Base-by-base conservation (phyloP, 2,329 filamentous ascomycete species). In the Trichoderma pleuroti region DNA sequence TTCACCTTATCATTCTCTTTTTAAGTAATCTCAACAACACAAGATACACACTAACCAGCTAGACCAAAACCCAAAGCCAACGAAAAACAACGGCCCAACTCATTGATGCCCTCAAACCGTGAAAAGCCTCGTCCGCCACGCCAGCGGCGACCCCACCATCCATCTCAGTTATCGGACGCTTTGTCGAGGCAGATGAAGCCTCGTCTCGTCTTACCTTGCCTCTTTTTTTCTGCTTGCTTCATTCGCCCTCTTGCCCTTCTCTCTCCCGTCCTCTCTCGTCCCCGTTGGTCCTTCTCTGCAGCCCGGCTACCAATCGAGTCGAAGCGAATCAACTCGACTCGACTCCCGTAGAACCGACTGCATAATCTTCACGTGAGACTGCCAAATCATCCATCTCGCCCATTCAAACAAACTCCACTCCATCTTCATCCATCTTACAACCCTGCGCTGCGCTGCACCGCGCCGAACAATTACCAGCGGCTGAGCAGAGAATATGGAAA, bases 401-500 rank as follows among this genome's bases (percentile, higher is more conserved):
- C 42, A 49, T 49, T 49, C 10, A 42, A 42, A 16, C 39, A 16
- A 42, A 42, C 42, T 49, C 42, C 42, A 49, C 18, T 21, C 46
- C 46, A 52, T 52, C 46, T 52, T 21, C 46, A 24, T 49, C 46
- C 46, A 24, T 52, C 46, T 52, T 24, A 24, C 46, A 52, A 52
- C 46, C 36, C 9, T 30, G 39, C 18, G 18, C 36, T 39, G n/a
- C n/a, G n/a, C n/a, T n/a, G n/a, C n/a, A n/a, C n/a, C 36, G 36
- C 18, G 18, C 36, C 18, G 32, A 26, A 97, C 94, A 78, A 97
- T 97, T 68, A 95, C 93, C 70, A 97, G 83, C 8, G 94, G 94
- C 78, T 97, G 94, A 30, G 92, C 93, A 9, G 93, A 91, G 72
- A 93, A 86, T 1, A 97, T 74, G 3, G 92, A 85, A 79, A 97